Base-by-base conservation (phyloP, 305 asterid species). In the Fraxinus baroniana region DNA sequence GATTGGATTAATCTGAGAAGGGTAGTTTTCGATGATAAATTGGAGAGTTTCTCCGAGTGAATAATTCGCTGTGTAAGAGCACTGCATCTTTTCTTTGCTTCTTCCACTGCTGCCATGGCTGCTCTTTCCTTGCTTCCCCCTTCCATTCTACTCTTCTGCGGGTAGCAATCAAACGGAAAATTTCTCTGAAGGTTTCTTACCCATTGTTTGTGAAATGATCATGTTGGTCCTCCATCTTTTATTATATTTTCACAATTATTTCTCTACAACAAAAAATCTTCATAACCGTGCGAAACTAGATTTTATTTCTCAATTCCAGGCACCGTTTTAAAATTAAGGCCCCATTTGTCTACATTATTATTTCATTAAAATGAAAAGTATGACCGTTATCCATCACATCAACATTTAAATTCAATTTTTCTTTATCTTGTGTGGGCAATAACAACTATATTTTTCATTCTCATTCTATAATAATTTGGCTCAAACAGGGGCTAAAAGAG, bases 1-100 rank as follows among this genome's bases (percentile, higher is more conserved):
- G 98, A 89, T 72, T 90, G 84, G 85, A 93, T 89, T 77, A 92
- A 82, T 64, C 97, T 90, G 9, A 87, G 83, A 36, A 95, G 92
- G 74, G 98, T 95, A 36, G 89, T 78, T 79, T 87, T 90, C 4
- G 88, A 79, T 64, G 91, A 86, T 70, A 70, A 15, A 3, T 70
- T 64, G 85, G 79, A 37, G 88, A 79, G 30, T 71, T 79, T 62
- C 52, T 83, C 10, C 3, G 90, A 41, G 79, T 77, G 78, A 22
- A 89, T 75, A 46, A 93, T 86, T 7, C 92, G 90, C 44, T 87
- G 71, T 52, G 20, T 83, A 74, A 95, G 94, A 60, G 85, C 89
- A 84, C 10, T 60, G 80, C 97, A 94, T 87, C 99, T 90, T 75
- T 84, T 84, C 87, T 83, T 89, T 7, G 94, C 93, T 26, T 87